These are phyloP conservation scores for Lentinula guzmanii DNA, from an alignment of 768 basidiomycete species.

Conservation along the genomic window DNA sequence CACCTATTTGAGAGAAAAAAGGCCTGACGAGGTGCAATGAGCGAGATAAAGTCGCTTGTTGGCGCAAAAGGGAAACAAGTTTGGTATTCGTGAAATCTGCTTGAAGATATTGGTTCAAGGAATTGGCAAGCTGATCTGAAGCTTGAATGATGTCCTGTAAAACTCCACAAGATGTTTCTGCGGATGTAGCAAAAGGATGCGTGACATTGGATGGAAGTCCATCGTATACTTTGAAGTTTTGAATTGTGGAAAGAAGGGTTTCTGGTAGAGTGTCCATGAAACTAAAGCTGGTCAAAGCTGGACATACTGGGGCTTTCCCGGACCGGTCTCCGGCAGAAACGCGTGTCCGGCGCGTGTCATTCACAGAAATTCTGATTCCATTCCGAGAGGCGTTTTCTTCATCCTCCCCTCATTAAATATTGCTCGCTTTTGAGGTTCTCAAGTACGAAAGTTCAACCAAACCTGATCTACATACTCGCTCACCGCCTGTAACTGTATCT, in stretches of 20 bases:
- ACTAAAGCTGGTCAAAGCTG: neutral
- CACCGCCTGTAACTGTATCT: neutral
- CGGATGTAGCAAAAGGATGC: conserved; percentile 40
- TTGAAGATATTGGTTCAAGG: conserved; percentile 44
- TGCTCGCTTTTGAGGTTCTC: neutral
- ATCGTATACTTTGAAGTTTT: conserved; percentile 32
- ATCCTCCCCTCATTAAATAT: neutral
- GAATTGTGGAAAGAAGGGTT: conserved; percentile 37
- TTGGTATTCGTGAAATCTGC: conserved; percentile 56
- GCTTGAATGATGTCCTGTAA: conserved; percentile 48
- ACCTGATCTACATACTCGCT: neutral
- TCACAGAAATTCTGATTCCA: neutral
- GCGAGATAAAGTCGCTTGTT: conserved; percentile 49
- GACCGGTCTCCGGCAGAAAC: neutral
- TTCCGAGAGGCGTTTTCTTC: neutral
- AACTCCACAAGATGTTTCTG: conserved; percentile 33
- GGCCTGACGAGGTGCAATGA: conserved; percentile 46
- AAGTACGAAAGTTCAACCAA: neutral
- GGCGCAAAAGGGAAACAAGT: conserved; percentile 60
- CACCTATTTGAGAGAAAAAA: conserved; percentile 9
- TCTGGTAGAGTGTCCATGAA: conserved; percentile 11
- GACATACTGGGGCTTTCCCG: neutral
- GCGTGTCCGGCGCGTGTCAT: neutral
- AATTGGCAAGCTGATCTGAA: conserved; percentile 47
- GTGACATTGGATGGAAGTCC: conserved; percentile 26